Evolutionary conservation across 352 stramenopile species (phyloP).

Genomic region (Phytopythium boreale): DNA sequence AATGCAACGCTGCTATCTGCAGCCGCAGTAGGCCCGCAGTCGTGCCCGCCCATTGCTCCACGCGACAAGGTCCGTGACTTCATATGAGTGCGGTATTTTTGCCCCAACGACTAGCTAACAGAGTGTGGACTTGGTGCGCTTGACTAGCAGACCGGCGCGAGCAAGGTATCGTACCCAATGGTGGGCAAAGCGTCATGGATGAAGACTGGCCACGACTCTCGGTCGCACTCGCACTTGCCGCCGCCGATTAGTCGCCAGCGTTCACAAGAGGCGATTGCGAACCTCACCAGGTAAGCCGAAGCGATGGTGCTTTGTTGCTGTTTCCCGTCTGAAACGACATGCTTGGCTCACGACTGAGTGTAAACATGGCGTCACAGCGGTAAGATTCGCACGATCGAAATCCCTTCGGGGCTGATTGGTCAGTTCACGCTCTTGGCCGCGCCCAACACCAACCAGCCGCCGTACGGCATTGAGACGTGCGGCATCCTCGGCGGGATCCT

Average conservation of each 20-base stretch:
- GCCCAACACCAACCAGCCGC: constrained; percentile 66
- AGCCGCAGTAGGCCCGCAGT: neutral
- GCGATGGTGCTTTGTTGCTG: neutral
- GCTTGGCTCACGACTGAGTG: neutral
- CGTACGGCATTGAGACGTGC: constrained; percentile 89
- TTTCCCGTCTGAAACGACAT: neutral
- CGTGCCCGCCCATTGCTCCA: constrained; percentile 11
- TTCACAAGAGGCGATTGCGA: constrained; percentile 54
- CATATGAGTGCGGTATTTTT: neutral
- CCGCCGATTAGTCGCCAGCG: constrained; percentile 43
- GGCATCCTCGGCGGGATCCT: constrained; percentile 84
- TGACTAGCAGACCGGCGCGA: constrained; percentile 4
- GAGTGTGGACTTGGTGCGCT: too few relatives aligned
- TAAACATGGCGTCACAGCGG: constrained; percentile 29
- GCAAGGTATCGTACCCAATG: constrained; percentile 47
- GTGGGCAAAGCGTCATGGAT: constrained; percentile 70
- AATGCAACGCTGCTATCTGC: neutral
- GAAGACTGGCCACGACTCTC: constrained; percentile 15
- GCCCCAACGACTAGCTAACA: neutral
- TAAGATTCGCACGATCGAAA: constrained; percentile 60
- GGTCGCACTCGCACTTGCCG: constrained; percentile 12
- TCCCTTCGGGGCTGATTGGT: constrained; percentile 65
- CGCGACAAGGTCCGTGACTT: constrained; percentile 21
- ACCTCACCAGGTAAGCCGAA: constrained; percentile 48
- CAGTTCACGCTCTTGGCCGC: constrained; percentile 81